Conservation (phyloP, 148 eudicot species). For the Diospyros lotus region DNA sequence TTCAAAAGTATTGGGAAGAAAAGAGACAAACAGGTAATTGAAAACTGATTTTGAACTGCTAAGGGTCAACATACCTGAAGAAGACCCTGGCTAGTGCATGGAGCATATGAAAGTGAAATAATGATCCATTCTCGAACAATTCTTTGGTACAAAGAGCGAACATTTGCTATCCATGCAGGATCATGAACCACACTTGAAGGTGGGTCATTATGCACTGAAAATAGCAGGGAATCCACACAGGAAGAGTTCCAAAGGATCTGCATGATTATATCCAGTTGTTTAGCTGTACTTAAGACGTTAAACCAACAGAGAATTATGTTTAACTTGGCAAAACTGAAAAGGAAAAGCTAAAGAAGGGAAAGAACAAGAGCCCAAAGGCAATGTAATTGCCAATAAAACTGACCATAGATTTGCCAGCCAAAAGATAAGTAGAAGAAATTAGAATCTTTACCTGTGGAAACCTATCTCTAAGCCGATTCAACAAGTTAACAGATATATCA, state of each 20-base stretch:
- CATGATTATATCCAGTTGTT: slow-evolving; percentile 16
- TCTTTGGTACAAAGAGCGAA: slow-evolving; percentile 82
- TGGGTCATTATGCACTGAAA: slow-evolving; percentile 76
- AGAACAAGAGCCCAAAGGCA: not conserved
- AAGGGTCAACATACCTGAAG: slow-evolving; percentile 70
- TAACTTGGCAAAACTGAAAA: slow-evolving; percentile 1
- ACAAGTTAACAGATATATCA: slow-evolving; percentile 67
- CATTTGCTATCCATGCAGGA: slow-evolving; percentile 81
- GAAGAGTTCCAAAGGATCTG: slow-evolving; percentile 95
- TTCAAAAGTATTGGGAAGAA: not conserved
- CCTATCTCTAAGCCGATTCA: slow-evolving; percentile 75
- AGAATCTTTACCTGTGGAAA: slow-evolving; percentile 77
- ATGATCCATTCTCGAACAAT: slow-evolving; percentile 92
- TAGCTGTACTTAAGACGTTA: slow-evolving; percentile 1
- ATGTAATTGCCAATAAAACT: not conserved
- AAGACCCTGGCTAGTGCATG: slow-evolving; percentile 97
- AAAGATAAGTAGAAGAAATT: not conserved
- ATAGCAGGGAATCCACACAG: slow-evolving; percentile 81
- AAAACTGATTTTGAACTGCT: not conserved
- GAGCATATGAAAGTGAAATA: slow-evolving; percentile 93
- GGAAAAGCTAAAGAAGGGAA: not conserved
- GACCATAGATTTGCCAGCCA: not conserved
- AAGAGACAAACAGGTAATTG: not conserved
- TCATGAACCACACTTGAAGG: slow-evolving; percentile 80
- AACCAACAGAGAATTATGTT: slow-evolving; percentile 5